These are phyloP conservation scores for Gaillardinia entomophila DNA, from an alignment of 805 yeast species.

Conservation along the genomic window DNA sequence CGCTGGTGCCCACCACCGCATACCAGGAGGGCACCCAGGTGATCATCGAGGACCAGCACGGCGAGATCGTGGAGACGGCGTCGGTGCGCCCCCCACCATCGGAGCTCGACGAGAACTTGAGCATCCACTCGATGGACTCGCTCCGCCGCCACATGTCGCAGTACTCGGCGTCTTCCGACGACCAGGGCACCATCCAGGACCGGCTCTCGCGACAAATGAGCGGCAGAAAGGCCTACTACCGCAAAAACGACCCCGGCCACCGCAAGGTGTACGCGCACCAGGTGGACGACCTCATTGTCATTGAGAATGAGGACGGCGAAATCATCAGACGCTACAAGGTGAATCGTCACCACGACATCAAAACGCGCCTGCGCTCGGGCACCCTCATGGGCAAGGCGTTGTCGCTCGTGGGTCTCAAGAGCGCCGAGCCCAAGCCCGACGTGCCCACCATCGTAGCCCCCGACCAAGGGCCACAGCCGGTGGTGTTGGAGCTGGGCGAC, in stretches of 20 bases:
- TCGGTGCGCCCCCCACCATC: not conserved
- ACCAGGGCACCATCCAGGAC: slow-evolving; percentile 4
- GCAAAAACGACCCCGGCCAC: slow-evolving; percentile 24
- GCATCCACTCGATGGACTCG: slow-evolving; percentile 37
- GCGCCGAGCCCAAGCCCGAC: slow-evolving; percentile 3
- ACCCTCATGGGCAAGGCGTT: slow-evolving; percentile 44
- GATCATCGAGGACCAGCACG: slow-evolving; percentile 76
- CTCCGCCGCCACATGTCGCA: slow-evolving; percentile 31
- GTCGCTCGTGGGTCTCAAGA: slow-evolving; percentile 49
- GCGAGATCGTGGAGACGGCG: slow-evolving; percentile 66
- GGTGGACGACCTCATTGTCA: slow-evolving; percentile 68
- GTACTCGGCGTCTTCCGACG: slow-evolving; percentile 19
- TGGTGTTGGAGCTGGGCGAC: slow-evolving; percentile 1
- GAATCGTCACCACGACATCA: slow-evolving; percentile 43
- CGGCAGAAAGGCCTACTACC: slow-evolving; percentile 20
- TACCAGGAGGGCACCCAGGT: slow-evolving; percentile 63
- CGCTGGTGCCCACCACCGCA: slow-evolving; percentile 26
- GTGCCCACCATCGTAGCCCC: slow-evolving; percentile 4
- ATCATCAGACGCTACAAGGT: slow-evolving; percentile 75
- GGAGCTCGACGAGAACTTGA: slow-evolving; percentile 15
- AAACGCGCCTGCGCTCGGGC: slow-evolving; percentile 31
- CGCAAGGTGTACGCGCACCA: slow-evolving; percentile 65
- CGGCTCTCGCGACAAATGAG: slow-evolving; percentile 7
- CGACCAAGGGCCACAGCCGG: not conserved
- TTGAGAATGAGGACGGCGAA: slow-evolving; percentile 92